These are phyloP conservation scores for Alternaria triticina DNA, from an alignment of 2,329 filamentous ascomycete species.

Conservation along the genomic window DNA sequence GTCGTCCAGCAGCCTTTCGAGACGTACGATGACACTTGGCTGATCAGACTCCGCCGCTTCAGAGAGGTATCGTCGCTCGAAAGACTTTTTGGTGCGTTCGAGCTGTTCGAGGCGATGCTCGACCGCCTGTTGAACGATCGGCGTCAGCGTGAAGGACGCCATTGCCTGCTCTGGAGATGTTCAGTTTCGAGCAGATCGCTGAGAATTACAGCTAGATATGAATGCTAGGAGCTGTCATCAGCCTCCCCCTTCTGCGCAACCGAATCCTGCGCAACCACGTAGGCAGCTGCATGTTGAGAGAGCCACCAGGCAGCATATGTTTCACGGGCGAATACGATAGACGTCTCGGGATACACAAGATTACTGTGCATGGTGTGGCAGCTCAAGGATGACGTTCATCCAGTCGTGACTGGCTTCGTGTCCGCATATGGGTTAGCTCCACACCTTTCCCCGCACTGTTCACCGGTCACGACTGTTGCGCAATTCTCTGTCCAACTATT, in stretches of 20 bases:
- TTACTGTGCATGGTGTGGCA: conserved; percentile 13
- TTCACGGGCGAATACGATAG: conserved; percentile 2
- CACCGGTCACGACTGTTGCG: not conserved
- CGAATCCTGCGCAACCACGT: conserved; percentile 1
- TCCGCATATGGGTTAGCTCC: not conserved
- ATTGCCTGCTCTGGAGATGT: not conserved
- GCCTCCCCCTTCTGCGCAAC: not conserved
- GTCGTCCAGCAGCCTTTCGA: conserved; percentile 40
- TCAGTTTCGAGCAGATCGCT: not conserved
- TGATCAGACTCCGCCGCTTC: conserved; percentile 27
- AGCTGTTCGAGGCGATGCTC: conserved; percentile 62
- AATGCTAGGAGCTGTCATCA: not conserved
- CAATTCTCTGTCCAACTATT: not conserved
- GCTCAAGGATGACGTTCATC: accelerated
- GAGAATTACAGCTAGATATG: not conserved
- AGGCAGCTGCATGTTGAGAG: conserved; percentile 6
- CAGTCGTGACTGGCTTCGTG: conserved; percentile 4
- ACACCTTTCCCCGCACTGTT: not conserved
- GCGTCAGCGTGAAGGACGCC: not conserved
- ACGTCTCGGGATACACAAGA: conserved; percentile 11
- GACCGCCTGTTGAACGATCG: not conserved
- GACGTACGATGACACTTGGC: not conserved
- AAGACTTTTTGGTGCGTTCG: conserved; percentile 58
- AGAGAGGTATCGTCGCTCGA: conserved; percentile 54
- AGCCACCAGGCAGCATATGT: conserved; percentile 2